Evolutionary conservation across 345 rosid species (phyloP).

Genomic region (Dovyalis caffra): DNA sequence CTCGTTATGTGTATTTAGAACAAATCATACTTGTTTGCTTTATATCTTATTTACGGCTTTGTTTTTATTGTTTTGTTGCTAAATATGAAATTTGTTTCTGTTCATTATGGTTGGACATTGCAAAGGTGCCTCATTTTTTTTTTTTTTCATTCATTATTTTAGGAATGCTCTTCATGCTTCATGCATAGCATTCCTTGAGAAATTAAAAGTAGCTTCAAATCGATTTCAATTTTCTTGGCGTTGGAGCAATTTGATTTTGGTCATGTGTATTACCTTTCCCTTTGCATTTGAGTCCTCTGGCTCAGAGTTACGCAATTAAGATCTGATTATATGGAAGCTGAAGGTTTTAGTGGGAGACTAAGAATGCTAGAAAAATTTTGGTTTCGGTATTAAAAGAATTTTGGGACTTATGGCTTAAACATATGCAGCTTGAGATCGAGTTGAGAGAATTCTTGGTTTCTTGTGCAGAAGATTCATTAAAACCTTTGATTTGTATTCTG

Average conservation of each 20-base stretch:
- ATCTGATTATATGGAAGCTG: conserved; percentile 11
- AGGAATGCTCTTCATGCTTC: neutral
- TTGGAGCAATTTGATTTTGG: neutral
- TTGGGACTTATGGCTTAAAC: neutral
- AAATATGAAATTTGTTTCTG: neutral
- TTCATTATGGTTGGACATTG: neutral
- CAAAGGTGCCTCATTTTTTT: neutral
- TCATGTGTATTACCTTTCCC: neutral
- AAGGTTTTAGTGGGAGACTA: neutral
- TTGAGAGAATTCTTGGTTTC: neutral
- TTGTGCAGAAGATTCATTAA: neutral
- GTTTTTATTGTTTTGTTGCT: neutral
- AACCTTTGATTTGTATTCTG: neutral
- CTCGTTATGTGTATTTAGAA: neutral
- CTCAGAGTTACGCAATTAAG: neutral
- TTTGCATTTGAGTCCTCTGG: neutral
- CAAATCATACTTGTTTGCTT: neutral
- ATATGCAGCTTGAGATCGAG: too few species aligned
- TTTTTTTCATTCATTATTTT: neutral
- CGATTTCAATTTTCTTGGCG: neutral
- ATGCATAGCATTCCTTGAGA: neutral
- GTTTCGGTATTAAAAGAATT: neutral
- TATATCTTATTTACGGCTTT: neutral
- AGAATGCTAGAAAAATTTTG: neutral
- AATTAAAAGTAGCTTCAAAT: neutral